Evolutionary conservation across 116 monocot genomes (phyloP), one percentile per base, ranked within the genome.

Genomic region (Cymodocea nodosa): DNA sequence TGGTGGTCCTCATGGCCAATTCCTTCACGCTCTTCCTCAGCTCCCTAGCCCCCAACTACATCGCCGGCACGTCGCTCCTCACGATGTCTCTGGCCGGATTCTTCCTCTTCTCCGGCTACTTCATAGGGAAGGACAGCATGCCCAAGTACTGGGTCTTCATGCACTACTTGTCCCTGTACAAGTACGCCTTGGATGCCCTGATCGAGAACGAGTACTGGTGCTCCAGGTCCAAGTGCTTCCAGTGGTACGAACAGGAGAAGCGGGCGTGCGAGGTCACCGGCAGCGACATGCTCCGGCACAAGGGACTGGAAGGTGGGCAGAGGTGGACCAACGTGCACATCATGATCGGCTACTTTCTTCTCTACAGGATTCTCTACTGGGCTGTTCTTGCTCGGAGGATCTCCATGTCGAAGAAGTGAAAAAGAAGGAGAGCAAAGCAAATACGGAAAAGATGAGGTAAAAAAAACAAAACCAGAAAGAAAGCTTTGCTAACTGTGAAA

Each of bases 41-140:
- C 64, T 87, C 91, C 0, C 56, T 97, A 0, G 82, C 91, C 1
- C 97, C 91, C 12, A 83, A 90, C 70, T 97, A 90, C 83, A 90
- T 97, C 50, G 85, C 91, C 50, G 87, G 97, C 13, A 91, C 83
- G 37, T 85, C 88, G n/a, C 71, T 90, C 48, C 70, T 97, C 19
- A 84, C 85, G 12, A 76, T 97, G 52, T 83, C 85, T 2, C 75
- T 97, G 0, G 87, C 91, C 0, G 90, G 79, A 13, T 90, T 87
- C 80, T 97, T 97, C 74, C 75, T 97, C 56, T 97, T 97, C 79
- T 97, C 90, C 8, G 97, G 97, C 5, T 97, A 97, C 77, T 97
- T 90, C 74, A 64, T 97, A 5, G 73, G 82, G 23, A 82, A 75
- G 72, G 87, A 84, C 53, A 88, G 75, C 65, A 88, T 88, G 90